Evolutionary conservation across 257 asterid species (phyloP), one percentile per base, ranked within the genome.

Genomic region (Salvia rosmarinus): DNA sequence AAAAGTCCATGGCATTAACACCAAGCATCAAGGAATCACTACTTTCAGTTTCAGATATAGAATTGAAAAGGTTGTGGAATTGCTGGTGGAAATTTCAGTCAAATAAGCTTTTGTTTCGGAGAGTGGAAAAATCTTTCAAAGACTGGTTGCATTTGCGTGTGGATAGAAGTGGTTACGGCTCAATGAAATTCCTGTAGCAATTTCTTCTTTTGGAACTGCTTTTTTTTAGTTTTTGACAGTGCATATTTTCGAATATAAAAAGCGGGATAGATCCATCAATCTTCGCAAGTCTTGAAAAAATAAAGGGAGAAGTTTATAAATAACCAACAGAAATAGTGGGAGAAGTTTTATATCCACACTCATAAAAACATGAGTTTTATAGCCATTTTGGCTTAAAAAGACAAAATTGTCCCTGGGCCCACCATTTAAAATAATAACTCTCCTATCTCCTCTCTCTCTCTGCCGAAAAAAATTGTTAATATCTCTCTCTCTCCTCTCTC

Each of bases 1-100:
- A 78, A 42, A 76, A 74, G 73, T 55, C 61, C 37, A 58, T 81
- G 84, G 87, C 84, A 86, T 88, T 68, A 70, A 65, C 68, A 67
- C 21, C 74, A 88, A 84, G 85, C 82, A 68, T 84, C 79, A 34
- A 7, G 59, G 78, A 73, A 66, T 72, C 32, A 17, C 14, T 54
- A 6, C 63, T n/a, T n/a, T n/a, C n/a, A n/a, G n/a, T 72, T 50
- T 23, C 68, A 19, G 60, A 66, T 59, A 47, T 51, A 67, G 44
- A 51, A 43, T 21, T 60, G 30, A n/a, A 64, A 39, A 43, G 60
- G 14, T 16, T 21, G 7, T 10, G 35, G 69, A 39, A 67, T 61
- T 70, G 1, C 16, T 32, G 72, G 67, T 63, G 68, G 82, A 34
- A 62, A 21, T 67, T 58, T 16, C 4, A 57, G 78, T 80, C 60